These are phyloP conservation scores for Ettlia oleoabundans DNA, from an alignment of 139 green algal genomes.

Conservation along the genomic window DNA sequence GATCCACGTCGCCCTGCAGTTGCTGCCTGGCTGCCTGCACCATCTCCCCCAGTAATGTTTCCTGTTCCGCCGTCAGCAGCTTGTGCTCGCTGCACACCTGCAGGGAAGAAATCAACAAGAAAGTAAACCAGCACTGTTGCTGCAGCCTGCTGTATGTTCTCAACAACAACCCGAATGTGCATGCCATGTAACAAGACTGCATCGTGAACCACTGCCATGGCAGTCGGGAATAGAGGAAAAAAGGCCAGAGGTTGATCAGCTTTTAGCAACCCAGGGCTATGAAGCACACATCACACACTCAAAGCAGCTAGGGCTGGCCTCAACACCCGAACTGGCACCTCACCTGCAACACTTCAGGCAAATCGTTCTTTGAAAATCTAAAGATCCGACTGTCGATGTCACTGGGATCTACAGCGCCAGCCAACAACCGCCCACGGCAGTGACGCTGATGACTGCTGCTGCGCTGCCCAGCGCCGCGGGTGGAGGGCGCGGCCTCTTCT, in stretches of 20 bases:
- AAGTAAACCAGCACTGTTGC: neutral
- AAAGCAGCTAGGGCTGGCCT: no score
- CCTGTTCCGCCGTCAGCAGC: constrained; percentile 14
- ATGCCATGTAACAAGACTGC: no score
- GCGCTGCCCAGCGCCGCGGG: neutral
- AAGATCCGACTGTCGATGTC: no score
- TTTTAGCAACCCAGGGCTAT: neutral
- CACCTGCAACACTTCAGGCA: no score
- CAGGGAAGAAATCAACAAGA: neutral
- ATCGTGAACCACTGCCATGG: no score
- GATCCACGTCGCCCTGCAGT: neutral
- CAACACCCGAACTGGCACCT: no score
- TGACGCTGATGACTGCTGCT: neutral
- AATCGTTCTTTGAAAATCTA: no score
- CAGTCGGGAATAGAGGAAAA: no score
- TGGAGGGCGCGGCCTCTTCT: neutral
- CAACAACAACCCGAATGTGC: no score
- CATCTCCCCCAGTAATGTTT: neutral
- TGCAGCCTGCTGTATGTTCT: neutral
- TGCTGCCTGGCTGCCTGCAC: constrained; percentile 1
- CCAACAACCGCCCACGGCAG: neutral
- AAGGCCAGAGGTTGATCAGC: neutral
- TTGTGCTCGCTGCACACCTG: neutral
- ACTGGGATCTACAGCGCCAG: no score
- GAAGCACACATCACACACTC: neutral